These are phyloP conservation scores for Pythium brachiatum DNA, from an alignment of 352 stramenopile species.

Conservation along the genomic window DNA sequence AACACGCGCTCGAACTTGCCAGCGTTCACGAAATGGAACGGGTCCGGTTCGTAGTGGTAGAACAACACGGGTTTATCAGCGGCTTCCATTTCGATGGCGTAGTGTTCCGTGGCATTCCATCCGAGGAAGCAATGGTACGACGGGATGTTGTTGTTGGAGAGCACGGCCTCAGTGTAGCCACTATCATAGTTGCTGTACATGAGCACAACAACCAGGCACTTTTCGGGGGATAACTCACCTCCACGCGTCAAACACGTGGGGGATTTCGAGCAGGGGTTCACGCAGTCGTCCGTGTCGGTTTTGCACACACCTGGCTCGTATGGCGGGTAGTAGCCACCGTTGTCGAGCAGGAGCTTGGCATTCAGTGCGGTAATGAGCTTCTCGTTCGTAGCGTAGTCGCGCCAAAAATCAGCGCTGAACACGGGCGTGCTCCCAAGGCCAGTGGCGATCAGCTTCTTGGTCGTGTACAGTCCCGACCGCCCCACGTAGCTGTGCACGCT, in stretches of 20 bases:
- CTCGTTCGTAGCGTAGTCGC: constrained; percentile 32
- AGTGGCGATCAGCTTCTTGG: constrained; percentile 29
- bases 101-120: not conserved
- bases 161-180: constrained; percentile 29
- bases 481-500: constrained; percentile 32
- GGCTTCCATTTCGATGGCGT: constrained; percentile 20
- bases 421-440: constrained; percentile 11
- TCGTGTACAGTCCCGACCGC: constrained; percentile 40
- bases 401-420: constrained; percentile 42
- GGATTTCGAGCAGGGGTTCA: constrained; percentile 33
- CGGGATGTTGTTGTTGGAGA: constrained; percentile 40
- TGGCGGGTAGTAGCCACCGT: constrained; percentile 38
- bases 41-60: constrained; percentile 51
- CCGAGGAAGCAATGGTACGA: constrained; percentile 46
- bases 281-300: constrained; percentile 33
- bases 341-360: constrained; percentile 16
- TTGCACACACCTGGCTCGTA: constrained; percentile 8
- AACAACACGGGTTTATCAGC: constrained; percentile 31
- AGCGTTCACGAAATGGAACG: constrained; percentile 31
- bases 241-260: constrained; percentile 31
- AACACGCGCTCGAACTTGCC: constrained; percentile 38
- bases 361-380: constrained; percentile 28
- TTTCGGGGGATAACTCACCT: constrained; percentile 25
- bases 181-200: constrained; percentile 32
- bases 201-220: constrained; percentile 39